Evolutionary conservation across 1,284 basidiomycete species (phyloP).

Genomic region (Heterobasidion parviporum): DNA sequence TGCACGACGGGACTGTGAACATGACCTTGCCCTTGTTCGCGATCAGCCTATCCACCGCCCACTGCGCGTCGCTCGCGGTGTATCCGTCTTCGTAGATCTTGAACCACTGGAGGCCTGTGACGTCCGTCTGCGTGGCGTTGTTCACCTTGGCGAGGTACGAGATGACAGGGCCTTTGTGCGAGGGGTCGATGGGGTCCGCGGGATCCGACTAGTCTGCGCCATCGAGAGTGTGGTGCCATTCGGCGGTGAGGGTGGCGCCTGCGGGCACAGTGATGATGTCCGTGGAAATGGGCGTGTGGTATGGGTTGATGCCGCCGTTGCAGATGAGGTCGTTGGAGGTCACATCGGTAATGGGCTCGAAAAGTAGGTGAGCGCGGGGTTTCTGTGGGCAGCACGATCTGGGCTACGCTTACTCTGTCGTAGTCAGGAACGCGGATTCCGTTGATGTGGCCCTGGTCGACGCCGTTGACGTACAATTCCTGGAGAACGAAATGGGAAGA

Average conservation of each 20-base stretch:
- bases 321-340: conserved; percentile 50
- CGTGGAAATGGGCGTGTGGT: conserved; percentile 42
- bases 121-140: conserved; percentile 33
- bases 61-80: conserved; percentile 21
- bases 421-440: conserved; percentile 43
- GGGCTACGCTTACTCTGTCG: conserved; percentile 33
- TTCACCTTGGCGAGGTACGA: conserved; percentile 45
- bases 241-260: conserved; percentile 40
- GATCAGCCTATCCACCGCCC: conserved; percentile 42
- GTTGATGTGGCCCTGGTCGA: conserved; percentile 34
- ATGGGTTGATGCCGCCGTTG: conserved; percentile 55
- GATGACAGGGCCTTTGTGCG: conserved; percentile 45
- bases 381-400: background rate
- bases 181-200: conserved; percentile 42
- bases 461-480: conserved; percentile 39
- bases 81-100: conserved; percentile 40
- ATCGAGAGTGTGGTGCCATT: conserved; percentile 43
- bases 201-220: conserved; percentile 35
- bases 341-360: conserved; percentile 43
- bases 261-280: conserved; percentile 42
- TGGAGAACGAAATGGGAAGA: conserved; percentile 9
- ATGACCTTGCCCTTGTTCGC: conserved; percentile 46
- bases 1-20: conserved; percentile 42
- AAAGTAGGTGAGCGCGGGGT: background rate
- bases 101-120: conserved; percentile 49